A percentile compares a stretch with the other conserved stretches of the same genome.
Conservation (phyloP, 2,329 filamentous ascomycete genomes). For the Ceratocystis destructans region DNA sequence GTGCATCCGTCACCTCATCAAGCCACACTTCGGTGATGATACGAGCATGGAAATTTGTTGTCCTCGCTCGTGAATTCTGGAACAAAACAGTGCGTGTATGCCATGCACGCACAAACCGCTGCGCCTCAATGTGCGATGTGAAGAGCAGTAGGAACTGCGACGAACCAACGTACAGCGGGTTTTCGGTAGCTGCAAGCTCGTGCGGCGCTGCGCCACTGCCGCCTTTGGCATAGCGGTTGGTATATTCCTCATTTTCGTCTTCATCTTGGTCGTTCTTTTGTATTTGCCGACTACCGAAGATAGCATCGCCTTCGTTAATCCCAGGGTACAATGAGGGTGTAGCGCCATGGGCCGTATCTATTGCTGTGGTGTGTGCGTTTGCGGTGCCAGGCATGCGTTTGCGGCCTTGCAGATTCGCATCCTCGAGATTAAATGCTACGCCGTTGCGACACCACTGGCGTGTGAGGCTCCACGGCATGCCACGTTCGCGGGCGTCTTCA, state of each 20-base stretch:
- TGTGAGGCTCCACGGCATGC: slow-evolving; percentile 22
- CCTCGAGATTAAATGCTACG: slow-evolving; percentile 15
- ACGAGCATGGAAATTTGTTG: slow-evolving; percentile 13
- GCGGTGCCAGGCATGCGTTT: not conserved
- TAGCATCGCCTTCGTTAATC: slow-evolving; percentile 9
- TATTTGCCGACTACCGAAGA: not conserved
- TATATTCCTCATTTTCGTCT: not conserved
- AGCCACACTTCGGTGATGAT: slow-evolving; percentile 14
- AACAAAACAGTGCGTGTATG: slow-evolving; percentile 25
- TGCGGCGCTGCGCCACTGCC: slow-evolving; percentile 1
- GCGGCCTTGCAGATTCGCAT: slow-evolving; percentile 13
- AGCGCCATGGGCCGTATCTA: not conserved
- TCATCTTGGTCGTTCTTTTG: not conserved
- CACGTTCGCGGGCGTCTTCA: slow-evolving; percentile 31
- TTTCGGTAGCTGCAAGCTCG: slow-evolving; percentile 1
- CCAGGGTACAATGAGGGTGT: slow-evolving; percentile 6
- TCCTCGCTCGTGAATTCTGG: slow-evolving; percentile 14
- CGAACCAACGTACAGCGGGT: slow-evolving; percentile 9
- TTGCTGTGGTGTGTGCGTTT: not conserved
- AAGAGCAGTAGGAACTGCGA: slow-evolving; percentile 16
- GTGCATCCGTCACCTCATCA: slow-evolving; percentile 3
- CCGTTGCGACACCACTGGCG: slow-evolving; percentile 18
- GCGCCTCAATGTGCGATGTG: slow-evolving; percentile 25
- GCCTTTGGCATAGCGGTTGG: not conserved
- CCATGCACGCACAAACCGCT: slow-evolving; percentile 32